These are phyloP conservation scores for Omphalotus guepiniiformis DNA, from an alignment of 768 basidiomycete species.

Conservation along the genomic window DNA sequence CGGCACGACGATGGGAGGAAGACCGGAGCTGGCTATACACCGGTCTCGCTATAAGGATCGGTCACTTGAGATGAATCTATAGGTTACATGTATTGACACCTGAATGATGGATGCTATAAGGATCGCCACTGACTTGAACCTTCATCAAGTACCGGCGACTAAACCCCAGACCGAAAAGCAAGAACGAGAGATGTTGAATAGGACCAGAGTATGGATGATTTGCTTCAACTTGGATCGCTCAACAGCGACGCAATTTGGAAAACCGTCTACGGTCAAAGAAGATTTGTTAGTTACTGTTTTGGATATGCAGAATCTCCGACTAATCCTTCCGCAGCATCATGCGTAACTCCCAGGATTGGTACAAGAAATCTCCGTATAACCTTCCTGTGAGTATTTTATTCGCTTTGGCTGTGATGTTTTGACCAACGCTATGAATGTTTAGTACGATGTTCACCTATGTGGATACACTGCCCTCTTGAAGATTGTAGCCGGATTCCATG, in stretches of 20 bases:
- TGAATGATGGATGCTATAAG: constrained; percentile 26
- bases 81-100: background rate
- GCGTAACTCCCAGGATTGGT: constrained; percentile 71
- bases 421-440: constrained; percentile 1
- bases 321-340: constrained; percentile 43
- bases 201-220: constrained; percentile 85
- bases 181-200: constrained; percentile 81
- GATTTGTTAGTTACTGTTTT: constrained; percentile 53
- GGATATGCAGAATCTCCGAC: background rate
- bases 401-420: constrained; percentile 9
- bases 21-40: constrained; percentile 89
- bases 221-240: constrained; percentile 89
- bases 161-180: constrained; percentile 70
- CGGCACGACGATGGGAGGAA: constrained; percentile 83
- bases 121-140: constrained; percentile 85
- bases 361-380: constrained; percentile 62
- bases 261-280: constrained; percentile 84
- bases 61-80: background rate
- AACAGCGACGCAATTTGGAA: constrained; percentile 84
- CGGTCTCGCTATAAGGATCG: constrained; percentile 76
- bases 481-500: constrained; percentile 71
- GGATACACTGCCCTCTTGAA: constrained; percentile 66
- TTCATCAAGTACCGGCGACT: constrained; percentile 61
- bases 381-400: constrained; percentile 37
- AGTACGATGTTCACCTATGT: constrained; percentile 77